A percentile compares a stretch with the other conserved stretches of the same genome.
These are phyloP conservation scores for Hibiscus mutabilis DNA, from an alignment of 345 rosid species.

Conservation along the genomic window DNA sequence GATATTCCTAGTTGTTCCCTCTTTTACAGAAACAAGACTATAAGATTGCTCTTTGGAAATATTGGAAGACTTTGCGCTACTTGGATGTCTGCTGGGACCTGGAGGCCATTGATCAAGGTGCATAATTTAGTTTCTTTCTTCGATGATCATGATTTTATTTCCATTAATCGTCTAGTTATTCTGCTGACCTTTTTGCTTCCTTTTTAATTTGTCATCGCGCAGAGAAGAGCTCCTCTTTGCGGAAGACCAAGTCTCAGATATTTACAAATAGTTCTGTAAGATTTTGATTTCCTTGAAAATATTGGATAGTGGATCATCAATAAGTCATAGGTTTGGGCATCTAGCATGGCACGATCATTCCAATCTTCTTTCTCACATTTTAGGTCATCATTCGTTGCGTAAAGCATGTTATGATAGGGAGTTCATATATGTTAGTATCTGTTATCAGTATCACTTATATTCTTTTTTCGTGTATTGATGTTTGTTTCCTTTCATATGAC, in stretches of 20 bases:
- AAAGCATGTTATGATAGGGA: neutral
- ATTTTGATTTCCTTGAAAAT: neutral
- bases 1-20: neutral
- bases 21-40: slow-evolving; percentile 63
- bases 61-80: slow-evolving; percentile 82
- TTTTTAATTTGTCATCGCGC: neutral
- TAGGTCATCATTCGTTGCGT: neutral
- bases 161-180: neutral
- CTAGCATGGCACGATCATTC: neutral
- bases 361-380: neutral
- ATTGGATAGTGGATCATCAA: neutral
- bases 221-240: neutral
- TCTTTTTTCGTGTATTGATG: neutral
- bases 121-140: slow-evolving; percentile 2
- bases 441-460: neutral
- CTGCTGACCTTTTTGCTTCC: neutral
- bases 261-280: neutral
- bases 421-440: neutral
- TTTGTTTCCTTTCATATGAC: neutral
- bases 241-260: slow-evolving; percentile 1
- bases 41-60: slow-evolving; percentile 88
- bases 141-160: neutral
- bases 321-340: neutral
- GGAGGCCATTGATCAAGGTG: slow-evolving; percentile 88
- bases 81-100: slow-evolving; percentile 97